A percentile compares a stretch with the other conserved stretches of the same genome.
These are phyloP conservation scores for Coprinopsis cinerea DNA, from an alignment of 768 basidiomycete genomes.

Conservation along the genomic window DNA sequence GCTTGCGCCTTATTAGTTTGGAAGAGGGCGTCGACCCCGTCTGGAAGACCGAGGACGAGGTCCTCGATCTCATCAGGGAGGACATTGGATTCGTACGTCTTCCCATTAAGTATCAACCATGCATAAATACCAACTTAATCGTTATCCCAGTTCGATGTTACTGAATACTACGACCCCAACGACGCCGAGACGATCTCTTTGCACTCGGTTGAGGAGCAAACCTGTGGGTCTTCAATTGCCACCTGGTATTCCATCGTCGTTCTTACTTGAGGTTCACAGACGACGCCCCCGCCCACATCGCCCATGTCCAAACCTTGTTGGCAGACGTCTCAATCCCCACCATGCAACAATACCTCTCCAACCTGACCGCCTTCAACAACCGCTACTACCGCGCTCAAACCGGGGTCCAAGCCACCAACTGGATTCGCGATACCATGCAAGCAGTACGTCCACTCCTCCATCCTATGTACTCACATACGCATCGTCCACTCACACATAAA, in stretches of 20 bases:
- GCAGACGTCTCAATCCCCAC: conserved; percentile 18
- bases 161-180: conserved; percentile 23
- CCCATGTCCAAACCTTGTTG: conserved; percentile 19
- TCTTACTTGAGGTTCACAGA: conserved; percentile 11
- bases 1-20: conserved; percentile 26
- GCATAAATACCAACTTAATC: not conserved
- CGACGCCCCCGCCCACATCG: conserved; percentile 21
- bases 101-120: not conserved
- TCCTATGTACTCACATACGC: not conserved
- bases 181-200: conserved; percentile 6
- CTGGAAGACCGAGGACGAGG: conserved; percentile 28
- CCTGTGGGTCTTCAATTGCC: not conserved
- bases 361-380: conserved; percentile 29
- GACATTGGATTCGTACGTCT: conserved; percentile 21
- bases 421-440: conserved; percentile 24
- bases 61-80: conserved; percentile 21
- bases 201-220: not conserved
- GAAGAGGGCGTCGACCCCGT: conserved; percentile 23
- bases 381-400: conserved; percentile 27
- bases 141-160: conserved; percentile 26
- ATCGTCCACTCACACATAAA: too few relatives aligned
- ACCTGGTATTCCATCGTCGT: not conserved
- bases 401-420: conserved; percentile 27
- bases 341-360: conserved; percentile 25
- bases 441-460: conserved; percentile 16